phyloP scores from a whole-genome alignment of 345 rosid species.

The Punica granatum region DNA sequence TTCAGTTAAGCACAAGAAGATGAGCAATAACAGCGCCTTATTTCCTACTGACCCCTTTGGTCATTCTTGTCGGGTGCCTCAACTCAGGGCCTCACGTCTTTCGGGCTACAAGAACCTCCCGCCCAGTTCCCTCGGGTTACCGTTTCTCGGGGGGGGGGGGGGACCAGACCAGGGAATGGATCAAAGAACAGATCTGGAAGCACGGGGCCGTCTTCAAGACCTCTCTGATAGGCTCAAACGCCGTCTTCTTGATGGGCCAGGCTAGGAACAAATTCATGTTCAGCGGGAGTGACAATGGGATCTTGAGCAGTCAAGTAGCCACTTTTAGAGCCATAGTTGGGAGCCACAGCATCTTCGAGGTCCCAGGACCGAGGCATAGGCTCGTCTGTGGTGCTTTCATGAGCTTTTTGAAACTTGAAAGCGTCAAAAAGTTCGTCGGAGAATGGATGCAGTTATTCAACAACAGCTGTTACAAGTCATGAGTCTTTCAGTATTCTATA shows the following conservation, averaged over 20 bases:
- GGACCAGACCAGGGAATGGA: constrained; percentile 25
- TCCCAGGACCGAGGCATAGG: constrained; percentile 27
- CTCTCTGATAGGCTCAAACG: constrained; percentile 16
- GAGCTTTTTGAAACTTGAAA: constrained; percentile 25
- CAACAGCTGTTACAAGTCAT: background rate
- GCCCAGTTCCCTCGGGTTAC: background rate
- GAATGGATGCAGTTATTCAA: constrained; percentile 22
- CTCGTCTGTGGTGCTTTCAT: constrained; percentile 23
- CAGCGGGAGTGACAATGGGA: constrained; percentile 4
- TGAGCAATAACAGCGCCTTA: background rate
- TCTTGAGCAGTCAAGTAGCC: constrained; percentile 11
- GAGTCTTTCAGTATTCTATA: too few species aligned
- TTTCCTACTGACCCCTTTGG: background rate
- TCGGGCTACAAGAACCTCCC: background rate
- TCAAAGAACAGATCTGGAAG: constrained; percentile 19
- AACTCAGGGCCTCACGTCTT: background rate
- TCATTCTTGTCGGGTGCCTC: background rate
- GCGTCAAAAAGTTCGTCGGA: constrained; percentile 21
- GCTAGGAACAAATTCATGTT: constrained; percentile 30
- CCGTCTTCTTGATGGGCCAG: constrained; percentile 26
- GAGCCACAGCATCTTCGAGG: constrained; percentile 16
- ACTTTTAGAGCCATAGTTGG: constrained; percentile 19
- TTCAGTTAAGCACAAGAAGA: background rate
- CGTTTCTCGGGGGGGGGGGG: constrained; percentile 2
- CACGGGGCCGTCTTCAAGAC: constrained; percentile 34